Conservation (phyloP, 148 eudicot species). For the Camellia granthamiana region DNA sequence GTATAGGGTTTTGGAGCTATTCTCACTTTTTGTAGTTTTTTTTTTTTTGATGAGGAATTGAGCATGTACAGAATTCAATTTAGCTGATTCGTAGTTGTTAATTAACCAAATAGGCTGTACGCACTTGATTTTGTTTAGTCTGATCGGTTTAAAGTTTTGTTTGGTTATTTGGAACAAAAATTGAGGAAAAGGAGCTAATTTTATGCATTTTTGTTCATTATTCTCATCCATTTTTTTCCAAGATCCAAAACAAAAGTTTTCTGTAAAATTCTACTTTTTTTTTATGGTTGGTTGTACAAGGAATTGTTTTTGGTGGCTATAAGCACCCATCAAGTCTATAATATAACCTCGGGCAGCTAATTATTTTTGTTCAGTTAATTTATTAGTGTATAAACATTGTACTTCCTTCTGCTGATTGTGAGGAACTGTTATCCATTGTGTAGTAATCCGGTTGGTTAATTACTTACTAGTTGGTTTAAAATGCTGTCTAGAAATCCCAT, state of each 20-base stretch:
- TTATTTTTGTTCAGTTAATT: too few relatives aligned
- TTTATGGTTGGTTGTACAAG: too few relatives aligned
- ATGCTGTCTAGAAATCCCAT: background rate
- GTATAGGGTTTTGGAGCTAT: background rate
- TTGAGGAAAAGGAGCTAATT: background rate
- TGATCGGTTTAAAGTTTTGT: background rate
- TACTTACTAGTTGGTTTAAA: background rate
- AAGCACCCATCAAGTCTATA: background rate
- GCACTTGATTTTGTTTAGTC: background rate
- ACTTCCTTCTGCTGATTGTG: background rate
- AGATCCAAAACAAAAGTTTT: background rate
- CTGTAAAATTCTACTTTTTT: background rate
- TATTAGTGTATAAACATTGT: background rate
- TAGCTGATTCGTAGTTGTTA: constrained; percentile 1
- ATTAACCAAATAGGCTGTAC: background rate
- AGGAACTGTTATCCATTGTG: too few relatives aligned
- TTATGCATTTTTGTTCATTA: background rate
- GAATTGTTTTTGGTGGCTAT: background rate
- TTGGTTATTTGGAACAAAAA: background rate
- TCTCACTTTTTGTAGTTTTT: background rate
- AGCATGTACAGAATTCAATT: background rate
- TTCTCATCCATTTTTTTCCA: too few relatives aligned
- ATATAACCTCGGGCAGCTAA: background rate
- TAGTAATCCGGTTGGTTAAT: too few relatives aligned
- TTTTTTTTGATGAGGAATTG: constrained; percentile 8